Evolutionary conservation across 1,284 basidiomycete species (phyloP), one percentile per base, ranked within the genome.

Genomic region (Thecaphora thlaspeos): DNA sequence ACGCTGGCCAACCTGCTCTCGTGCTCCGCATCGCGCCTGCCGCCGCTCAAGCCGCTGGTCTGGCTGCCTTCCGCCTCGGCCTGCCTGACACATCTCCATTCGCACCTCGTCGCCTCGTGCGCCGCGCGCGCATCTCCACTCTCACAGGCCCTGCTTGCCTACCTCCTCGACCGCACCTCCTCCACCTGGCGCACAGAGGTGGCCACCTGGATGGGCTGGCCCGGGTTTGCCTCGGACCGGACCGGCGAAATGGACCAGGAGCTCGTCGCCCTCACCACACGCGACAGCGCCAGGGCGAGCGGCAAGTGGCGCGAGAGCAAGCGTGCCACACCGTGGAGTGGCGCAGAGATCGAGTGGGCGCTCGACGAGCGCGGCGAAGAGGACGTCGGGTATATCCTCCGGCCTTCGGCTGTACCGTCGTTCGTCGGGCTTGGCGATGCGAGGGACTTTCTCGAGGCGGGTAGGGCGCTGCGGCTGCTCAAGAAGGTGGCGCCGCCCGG

Each of bases 171-270:
- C 24, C 50, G 51, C 17, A 59, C 62, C 9, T 60, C 59, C 26
- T 8, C 43, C n/a, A 53, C 49, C 11, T 71, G 69, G 69, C 50
- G 66, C 15, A 24, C 46, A 11, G 54, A 55, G 12, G 42, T 71
- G 4, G 60, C 57, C 4, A 47, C 38, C 10, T 71, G 69, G 69
- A 56, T 71, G 4, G 66, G 67, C n/a, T 71, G 51, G 36, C 69
- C 69, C 17, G 59, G 67, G 11, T 57, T 57, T 36, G 43, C 51
- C 26, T 55, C 58, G 5, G 55, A 51, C 15, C 26, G 53, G 11
- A 66, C 56, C 1, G 65, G 61, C 19, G 60, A 65, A 26, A 53
- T 61, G 23, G 62, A 61, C 18, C 43, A 53, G 21, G 43, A 43
- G 18, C 40, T 32, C 14, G n/a, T 41, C 5, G 47, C 46, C 0